A percentile compares a stretch with the other conserved stretches of the same genome.
Conservation (phyloP, 2,329 filamentous ascomycete species). For the Trichoderma afroharzianum region DNA sequence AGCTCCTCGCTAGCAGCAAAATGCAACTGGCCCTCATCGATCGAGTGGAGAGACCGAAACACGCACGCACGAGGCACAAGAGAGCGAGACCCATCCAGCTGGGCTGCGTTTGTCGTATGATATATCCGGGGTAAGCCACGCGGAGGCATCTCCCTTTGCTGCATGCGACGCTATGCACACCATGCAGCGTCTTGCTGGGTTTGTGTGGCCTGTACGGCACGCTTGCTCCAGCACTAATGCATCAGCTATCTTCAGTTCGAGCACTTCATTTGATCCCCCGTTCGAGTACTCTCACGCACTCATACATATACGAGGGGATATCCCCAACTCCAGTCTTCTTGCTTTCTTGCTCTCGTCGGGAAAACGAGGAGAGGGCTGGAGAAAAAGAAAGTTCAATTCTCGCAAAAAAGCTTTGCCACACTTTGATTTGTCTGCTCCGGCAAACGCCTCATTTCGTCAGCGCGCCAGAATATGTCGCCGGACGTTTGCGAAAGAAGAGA, state of each 20-base stretch:
- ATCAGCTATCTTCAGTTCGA: neutral
- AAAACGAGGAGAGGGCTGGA: neutral
- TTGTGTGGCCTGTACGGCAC: neutral
- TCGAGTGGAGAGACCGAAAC: neutral
- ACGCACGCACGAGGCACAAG: neutral
- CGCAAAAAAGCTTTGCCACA: neutral
- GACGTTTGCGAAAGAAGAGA: neutral
- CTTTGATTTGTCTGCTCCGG: neutral
- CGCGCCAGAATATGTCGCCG: neutral
- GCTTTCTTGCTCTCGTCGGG: neutral
- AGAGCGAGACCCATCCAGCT: neutral
- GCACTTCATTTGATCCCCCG: neutral
- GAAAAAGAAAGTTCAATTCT: constrained; percentile 5
- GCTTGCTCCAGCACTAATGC: neutral
- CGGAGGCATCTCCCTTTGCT: constrained; percentile 9
- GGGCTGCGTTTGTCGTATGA: constrained; percentile 8
- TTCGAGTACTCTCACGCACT: too few species aligned
- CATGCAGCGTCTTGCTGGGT: neutral
- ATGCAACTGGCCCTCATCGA: neutral
- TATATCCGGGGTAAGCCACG: constrained; percentile 16
- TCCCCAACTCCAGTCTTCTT: neutral
- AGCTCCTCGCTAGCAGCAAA: neutral
- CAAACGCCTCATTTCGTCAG: constrained; percentile 10
- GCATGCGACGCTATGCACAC: constrained; percentile 11
- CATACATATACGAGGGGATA: neutral